Base-by-base conservation (phyloP, 2,329 filamentous ascomycete genomes). In the Paecilomyces niveus region DNA sequence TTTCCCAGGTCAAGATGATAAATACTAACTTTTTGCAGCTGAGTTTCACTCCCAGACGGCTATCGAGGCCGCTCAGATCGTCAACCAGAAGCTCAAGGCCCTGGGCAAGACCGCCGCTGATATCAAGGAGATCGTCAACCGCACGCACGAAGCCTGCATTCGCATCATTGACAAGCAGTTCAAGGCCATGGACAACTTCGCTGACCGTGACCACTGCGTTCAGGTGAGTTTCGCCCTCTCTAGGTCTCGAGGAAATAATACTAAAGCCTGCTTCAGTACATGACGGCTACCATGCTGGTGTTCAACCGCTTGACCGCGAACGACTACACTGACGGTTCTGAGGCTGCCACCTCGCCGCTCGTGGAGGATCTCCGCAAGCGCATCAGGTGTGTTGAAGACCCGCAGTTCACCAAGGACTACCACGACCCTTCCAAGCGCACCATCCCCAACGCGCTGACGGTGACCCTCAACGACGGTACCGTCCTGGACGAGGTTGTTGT, bases 101-200 rank as follows among this genome's bases (percentile, higher is more conserved):
- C 81, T 89, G 81, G 93, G 92, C 79, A 96, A 97, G 84, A 89
- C 88, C 57, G 92, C 92, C 58, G 89, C 88, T 67, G 93, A 99
- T 76, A 96, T 99, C 81, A 93, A 96, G 81, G 84, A 84, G 62
- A 85, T 99, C 70, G 92, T 89, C 67, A 96, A 93, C 85, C 89
- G 94, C 69, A 99, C 94, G 8, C 94, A 99, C 81, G 94, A 99
- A 80, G 94, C 94, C 59, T 97, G 94, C 81, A 86, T 99, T 73
- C 92, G 94, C 70, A 99, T 99, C 79, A 99, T 99, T 71, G 94
- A 99, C 85, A 99, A 99, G 85, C 94, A 99, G 80, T 95, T 96
- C 85, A 97, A 97, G 85, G 88, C 92, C 68, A 96, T 99, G 90
- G 92, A 97, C 83, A 99, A 99, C 86, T 99, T 97, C 72, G 94